A percentile compares a stretch with the other conserved stretches of the same genome.
Evolutionary conservation across 495 filamentous ascomycete genomes (phyloP).

Genomic region (Stereocaulon alpinum): DNA sequence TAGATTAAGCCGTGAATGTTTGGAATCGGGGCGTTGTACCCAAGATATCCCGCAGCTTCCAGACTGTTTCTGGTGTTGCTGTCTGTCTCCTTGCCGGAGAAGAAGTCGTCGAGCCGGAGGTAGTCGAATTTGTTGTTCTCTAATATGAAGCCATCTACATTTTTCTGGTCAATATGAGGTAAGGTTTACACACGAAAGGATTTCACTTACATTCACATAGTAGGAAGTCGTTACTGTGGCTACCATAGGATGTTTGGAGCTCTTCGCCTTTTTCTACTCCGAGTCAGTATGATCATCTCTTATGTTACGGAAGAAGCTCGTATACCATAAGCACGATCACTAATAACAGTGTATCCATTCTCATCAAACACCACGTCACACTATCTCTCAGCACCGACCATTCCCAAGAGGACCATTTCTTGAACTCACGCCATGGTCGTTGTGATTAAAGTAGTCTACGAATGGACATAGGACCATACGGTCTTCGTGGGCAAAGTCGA

Average conservation of each 20-base stretch:
- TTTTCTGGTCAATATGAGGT: background rate
- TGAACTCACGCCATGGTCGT: conserved; percentile 38
- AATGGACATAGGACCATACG: conserved; percentile 75
- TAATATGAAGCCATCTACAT: conserved; percentile 61
- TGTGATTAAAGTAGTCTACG: conserved; percentile 82
- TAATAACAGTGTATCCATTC: conserved; percentile 50
- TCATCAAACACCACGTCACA: conserved; percentile 53
- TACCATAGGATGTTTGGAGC: conserved; percentile 69
- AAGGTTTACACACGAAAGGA: background rate
- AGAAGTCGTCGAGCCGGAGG: conserved; percentile 54
- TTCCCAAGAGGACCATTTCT: background rate
- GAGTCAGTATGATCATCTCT: background rate
- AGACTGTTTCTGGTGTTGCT: conserved; percentile 7
- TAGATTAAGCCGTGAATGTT: background rate
- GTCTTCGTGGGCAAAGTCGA: conserved; percentile 50
- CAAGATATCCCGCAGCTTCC: conserved; percentile 50
- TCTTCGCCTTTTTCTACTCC: conserved; percentile 46
- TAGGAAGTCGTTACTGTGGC: conserved; percentile 70
- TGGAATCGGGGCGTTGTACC: conserved; percentile 24
- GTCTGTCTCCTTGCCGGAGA: conserved; percentile 43
- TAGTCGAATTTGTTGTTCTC: conserved; percentile 57
- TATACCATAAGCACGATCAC: conserved; percentile 46
- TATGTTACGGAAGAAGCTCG: background rate
- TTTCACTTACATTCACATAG: conserved; percentile 56
- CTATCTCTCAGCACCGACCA: conserved; percentile 23